Evolutionary conservation across 1,284 basidiomycete genomes (phyloP).

Genomic region (Puccinia triticina): DNA sequence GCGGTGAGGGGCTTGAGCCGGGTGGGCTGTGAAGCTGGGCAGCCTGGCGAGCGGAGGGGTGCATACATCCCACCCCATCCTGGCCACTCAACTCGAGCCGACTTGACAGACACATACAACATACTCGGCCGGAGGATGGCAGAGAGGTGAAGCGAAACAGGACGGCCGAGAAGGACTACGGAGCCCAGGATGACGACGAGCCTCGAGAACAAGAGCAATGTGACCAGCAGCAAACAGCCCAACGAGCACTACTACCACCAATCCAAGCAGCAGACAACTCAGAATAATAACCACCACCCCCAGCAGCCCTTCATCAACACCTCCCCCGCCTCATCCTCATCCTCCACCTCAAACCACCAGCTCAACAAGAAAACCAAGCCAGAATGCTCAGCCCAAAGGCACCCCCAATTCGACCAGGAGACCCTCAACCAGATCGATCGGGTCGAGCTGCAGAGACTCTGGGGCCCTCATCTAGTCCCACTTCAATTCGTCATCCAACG

Average conservation of each 20-base stretch:
- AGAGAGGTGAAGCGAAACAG: not conserved
- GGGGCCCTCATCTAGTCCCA: constrained; percentile 47
- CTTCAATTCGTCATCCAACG: constrained; percentile 48
- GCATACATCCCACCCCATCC: too few relatives aligned
- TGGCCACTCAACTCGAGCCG: too few relatives aligned
- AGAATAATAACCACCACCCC: not conserved
- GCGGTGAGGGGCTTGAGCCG: too few relatives aligned
- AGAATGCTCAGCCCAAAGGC: not conserved
- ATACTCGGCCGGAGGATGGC: not conserved
- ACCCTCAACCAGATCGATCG: constrained; percentile 35
- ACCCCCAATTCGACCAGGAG: constrained; percentile 12
- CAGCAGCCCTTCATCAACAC: not conserved
- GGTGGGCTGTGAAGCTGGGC: too few relatives aligned
- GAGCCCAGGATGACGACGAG: not conserved
- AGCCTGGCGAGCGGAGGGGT: too few relatives aligned
- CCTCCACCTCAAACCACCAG: constrained; percentile 5
- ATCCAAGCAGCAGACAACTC: not conserved
- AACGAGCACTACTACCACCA: not conserved
- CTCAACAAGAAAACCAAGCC: not conserved
- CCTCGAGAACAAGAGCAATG: not conserved
- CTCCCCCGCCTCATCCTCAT: constrained; percentile 10
- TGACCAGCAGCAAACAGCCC: not conserved
- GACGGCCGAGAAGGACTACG: not conserved
- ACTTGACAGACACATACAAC: too few relatives aligned
- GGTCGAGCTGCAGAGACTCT: constrained; percentile 22